Evolutionary conservation across 2,329 filamentous ascomycete genomes (phyloP), one percentile per base, ranked within the genome.

Genomic region (Botryotinia globosa): DNA sequence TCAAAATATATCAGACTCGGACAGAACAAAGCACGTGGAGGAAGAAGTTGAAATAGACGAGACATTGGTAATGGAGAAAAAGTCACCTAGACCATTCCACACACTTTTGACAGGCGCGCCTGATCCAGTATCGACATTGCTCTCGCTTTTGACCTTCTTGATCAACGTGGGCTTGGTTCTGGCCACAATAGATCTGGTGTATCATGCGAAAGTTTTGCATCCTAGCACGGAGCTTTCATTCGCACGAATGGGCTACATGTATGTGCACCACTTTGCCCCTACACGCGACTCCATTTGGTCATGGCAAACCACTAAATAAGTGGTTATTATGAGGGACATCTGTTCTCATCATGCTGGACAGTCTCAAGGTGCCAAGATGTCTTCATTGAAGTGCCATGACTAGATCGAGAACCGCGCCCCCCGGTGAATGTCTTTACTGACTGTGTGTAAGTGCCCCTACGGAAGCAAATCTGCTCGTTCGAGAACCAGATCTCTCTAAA

Each of bases 181-280:
- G 14, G 88, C 95, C 82, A 88, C 91, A 0, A 86, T 91, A 39
- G 96, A 99, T 81, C 88, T 94, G 56, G 85, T 97, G 22, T 94
- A 92, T 79, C 89, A 92, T 32, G 91, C 92, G 2, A 88, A 89
- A 18, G 81, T 91, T 73, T 87, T 91, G 48, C 87, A 97, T 81
- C 89, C 91, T 6, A 89, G 86, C 39, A 84, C 92, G 42, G 90
- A 97, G 76, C 84, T 97, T 18, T 93, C 94, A 0, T 97, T 99
- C 81, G 92, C 93, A 58, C 88, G 96, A 14, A 85, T 97, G 25
- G 96, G 96, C 39, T 95, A 95, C 80, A 91, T 98, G 70, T 72
- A 72, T n/a, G 70, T 72, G 34, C 18, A 39, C 29, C 14, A 42
- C 22, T 22, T 16, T 39, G 18, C 29, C 14, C 37, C n/a, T 22